These are phyloP conservation scores for Pythium insidiosum DNA, from an alignment of 352 stramenopile species.

Conservation along the genomic window DNA sequence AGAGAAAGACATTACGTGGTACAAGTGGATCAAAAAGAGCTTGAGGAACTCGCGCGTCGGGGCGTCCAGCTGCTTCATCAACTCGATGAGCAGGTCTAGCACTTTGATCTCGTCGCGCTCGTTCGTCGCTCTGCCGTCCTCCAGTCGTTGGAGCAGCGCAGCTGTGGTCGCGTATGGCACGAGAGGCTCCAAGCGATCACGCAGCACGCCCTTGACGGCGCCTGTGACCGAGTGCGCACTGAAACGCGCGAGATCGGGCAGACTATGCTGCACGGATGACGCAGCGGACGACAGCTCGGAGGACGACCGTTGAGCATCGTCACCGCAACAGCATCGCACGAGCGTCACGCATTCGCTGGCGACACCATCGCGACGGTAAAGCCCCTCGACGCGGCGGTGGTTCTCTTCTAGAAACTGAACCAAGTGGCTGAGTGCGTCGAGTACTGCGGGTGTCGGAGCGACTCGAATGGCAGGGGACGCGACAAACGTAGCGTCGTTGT, in stretches of 20 bases:
- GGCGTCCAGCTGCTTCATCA: conserved; percentile 26
- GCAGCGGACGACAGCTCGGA: no score
- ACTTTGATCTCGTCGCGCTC: neutral
- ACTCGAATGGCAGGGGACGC: no score
- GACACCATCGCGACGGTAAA: conserved; percentile 32
- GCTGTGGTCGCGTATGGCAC: conserved; percentile 25
- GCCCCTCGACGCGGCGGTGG: conserved; percentile 29
- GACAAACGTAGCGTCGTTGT: no score
- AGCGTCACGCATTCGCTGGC: conserved; percentile 17
- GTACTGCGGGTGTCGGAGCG: conserved; percentile 19
- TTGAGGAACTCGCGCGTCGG: conserved; percentile 35
- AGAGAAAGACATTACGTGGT: no score
- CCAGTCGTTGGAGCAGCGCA: conserved; percentile 20
- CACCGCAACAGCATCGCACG: conserved; percentile 9
- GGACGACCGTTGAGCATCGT: neutral
- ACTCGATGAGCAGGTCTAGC: conserved; percentile 9
- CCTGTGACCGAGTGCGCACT: conserved; percentile 35
- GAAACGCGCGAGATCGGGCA: conserved; percentile 29
- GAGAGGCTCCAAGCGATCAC: conserved; percentile 29
- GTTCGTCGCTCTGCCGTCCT: no score
- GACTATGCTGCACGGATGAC: no score
- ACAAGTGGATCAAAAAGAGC: conserved; percentile 37
- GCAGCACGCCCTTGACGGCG: conserved; percentile 36
- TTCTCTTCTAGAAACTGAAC: conserved; percentile 39
- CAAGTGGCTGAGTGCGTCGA: conserved; percentile 26